Base-by-base conservation (phyloP, 371 early-diverging fungal genomes). In the Sanchytrium tribonematis region DNA sequence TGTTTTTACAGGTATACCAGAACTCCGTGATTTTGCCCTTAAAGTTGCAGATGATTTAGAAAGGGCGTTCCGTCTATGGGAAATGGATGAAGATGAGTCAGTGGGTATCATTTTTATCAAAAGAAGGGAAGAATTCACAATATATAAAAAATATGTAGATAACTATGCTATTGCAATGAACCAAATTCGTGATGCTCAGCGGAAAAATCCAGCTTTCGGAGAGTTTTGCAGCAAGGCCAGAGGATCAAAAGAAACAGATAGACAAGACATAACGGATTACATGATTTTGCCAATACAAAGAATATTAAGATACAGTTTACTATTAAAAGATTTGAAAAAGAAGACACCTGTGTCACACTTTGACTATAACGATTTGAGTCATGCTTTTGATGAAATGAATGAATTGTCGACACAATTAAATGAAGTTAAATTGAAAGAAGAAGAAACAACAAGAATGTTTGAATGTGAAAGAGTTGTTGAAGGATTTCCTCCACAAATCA, bases 211-310 rank as follows among this genome's bases (percentile, higher is more conserved):
- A 0, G 71, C 73, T 29, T 80, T 77, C 68, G 69, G 71, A 31
- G 68, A 69, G 29, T 80, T 80, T 22, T 48, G 48, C 70, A 74
- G 76, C 66, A 68, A 71, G 66, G 76, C 73, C 29, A 1, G 17
- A 1, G 29, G 1, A 30, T 73, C 66, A 48, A 69, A 68, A 31
- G 74, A 74, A 31, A 72, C 74, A 28, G 66, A 68, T 1, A 72
- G 73, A n/a, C 74, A 77, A 70, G 69, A 70, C 69, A 67, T 78
- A 1, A 77, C 75, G 68, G 85, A 87, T 68, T 74, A 83, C 66
- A 66, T 86, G 73, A 84, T 85, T 73, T 74, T 84, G 29, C 86
- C 86, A 0, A 82, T 86, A 32, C 86, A 86, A 74, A 77, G 86
- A 1, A 81, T 83, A 30, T 82, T 83, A 0, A 72, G 86, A 66